These are phyloP conservation scores for Saccharomycopsis babjevae DNA, from an alignment of 805 yeast genomes.

Conservation along the genomic window DNA sequence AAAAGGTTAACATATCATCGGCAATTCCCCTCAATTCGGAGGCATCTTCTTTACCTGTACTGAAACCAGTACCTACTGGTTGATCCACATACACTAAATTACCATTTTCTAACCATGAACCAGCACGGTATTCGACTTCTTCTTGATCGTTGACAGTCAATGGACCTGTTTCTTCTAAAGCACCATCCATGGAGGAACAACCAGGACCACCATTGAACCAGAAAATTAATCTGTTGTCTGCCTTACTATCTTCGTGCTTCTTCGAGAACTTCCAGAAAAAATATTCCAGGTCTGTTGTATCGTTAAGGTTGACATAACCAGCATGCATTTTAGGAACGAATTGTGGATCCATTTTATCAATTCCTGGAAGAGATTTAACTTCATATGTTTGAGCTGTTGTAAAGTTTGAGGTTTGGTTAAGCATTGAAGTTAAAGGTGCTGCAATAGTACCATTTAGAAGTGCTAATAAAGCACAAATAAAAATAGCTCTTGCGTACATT, in stretches of 20 bases:
- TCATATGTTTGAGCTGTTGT: not conserved
- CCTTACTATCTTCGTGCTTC: not conserved
- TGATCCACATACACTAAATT: slow-evolving; percentile 85
- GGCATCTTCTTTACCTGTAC: slow-evolving; percentile 44
- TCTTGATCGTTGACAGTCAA: slow-evolving; percentile 45
- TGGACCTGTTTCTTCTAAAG: slow-evolving; percentile 87
- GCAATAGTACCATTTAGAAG: not conserved
- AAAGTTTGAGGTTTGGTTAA: not conserved
- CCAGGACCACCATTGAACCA: slow-evolving; percentile 99
- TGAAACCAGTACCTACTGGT: slow-evolving; percentile 91
- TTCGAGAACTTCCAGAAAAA: slow-evolving; percentile 64
- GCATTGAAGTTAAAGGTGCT: not conserved
- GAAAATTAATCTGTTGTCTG: slow-evolving; percentile 41
- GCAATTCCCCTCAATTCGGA: slow-evolving; percentile 48
- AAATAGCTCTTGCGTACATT: not conserved
- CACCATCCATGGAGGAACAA: slow-evolving; percentile 97
- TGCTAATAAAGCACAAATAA: not conserved
- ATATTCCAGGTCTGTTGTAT: slow-evolving; percentile 43
- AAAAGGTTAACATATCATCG: slow-evolving; percentile 50
- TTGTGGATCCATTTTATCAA: slow-evolving; percentile 4
- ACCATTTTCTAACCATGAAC: slow-evolving; percentile 76
- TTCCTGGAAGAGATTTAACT: slow-evolving; percentile 15
- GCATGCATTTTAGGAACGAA: slow-evolving; percentile 38
- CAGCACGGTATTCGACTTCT: slow-evolving; percentile 46
- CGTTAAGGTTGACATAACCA: slow-evolving; percentile 51